Base-by-base conservation (phyloP, 257 asterid genomes). In the Solanum chaucha region DNA sequence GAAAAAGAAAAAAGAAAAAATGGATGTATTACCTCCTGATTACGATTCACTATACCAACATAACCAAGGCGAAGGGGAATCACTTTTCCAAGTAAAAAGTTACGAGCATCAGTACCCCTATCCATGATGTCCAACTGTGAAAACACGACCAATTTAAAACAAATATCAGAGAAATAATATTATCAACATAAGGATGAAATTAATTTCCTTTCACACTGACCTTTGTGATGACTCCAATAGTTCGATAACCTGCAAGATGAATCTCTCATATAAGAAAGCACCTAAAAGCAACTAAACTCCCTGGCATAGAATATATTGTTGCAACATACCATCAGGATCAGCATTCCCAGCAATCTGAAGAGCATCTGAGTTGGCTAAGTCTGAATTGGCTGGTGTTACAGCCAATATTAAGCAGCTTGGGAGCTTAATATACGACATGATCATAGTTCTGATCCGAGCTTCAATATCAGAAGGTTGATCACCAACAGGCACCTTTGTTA, bases 401-500 rank as follows among this genome's bases (percentile, higher is more conserved):
- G 99, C 99, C 89, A 97, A 91, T 89, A 97, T 96, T 83, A 97
- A 86, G 89, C 99, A 95, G 88, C 93, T 92, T 70, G 92, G 94
- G 46, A 83, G 92, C 87, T 92, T 95, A 71, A 97, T 97, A 78
- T 91, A 92, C 3, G 98, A 90, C 98, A 93, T 96, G 87, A 97
- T 96, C 99, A 97, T 96, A 75, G 95, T 97, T 88, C 99, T 93
- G 85, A 97, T 95, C 35, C 96, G 99, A 71, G 95, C 93, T 92
- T 97, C 99, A 87, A 97, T 97, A 89, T 97, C 99, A 87, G 98
- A 88, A 84, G 99, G 99, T 90, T 97, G 99, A 85, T 97, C 99
- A 55, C 99, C 99, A 83, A 97, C 98, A 58, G 99, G 98, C 78
- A 94, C 98, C 91, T 94, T 97, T 8, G 99, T 97, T 59, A 97